These are phyloP conservation scores for Penicillium paxilli DNA, from an alignment of 495 filamentous ascomycete species.

Conservation along the genomic window DNA sequence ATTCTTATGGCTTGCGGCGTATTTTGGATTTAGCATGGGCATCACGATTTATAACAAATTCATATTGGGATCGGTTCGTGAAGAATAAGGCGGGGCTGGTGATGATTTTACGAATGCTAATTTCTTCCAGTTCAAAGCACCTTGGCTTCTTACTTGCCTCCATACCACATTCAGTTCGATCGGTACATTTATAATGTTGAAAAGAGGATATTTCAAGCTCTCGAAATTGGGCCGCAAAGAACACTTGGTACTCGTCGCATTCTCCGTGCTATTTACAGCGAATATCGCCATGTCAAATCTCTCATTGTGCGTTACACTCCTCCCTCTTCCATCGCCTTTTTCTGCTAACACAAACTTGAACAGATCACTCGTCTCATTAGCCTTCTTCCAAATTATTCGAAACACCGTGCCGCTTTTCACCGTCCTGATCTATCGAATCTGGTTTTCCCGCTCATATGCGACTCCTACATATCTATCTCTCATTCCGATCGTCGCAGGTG, in stretches of 20 bases:
- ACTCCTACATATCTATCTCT: constrained; percentile 14
- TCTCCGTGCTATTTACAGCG: constrained; percentile 16
- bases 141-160: constrained; percentile 17
- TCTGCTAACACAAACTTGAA: not conserved
- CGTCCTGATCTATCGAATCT: constrained; percentile 16
- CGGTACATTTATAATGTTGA: constrained; percentile 13
- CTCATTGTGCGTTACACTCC: constrained; percentile 5
- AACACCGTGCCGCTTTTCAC: constrained; percentile 20
- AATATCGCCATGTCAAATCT: constrained; percentile 22
- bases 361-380: constrained; percentile 17
- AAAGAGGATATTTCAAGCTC: constrained; percentile 15
- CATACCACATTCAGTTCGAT: constrained; percentile 13
- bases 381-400: constrained; percentile 21
- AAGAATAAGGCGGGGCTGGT: not conserved
- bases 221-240: constrained; percentile 9
- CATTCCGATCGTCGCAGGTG: constrained; percentile 15
- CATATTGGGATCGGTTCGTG: constrained; percentile 14
- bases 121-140: constrained; percentile 12
- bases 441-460: constrained; percentile 13
- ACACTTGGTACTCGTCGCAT: constrained; percentile 15
- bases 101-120: not conserved
- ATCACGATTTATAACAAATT: constrained; percentile 20
- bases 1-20: constrained; percentile 15
- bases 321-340: not conserved
- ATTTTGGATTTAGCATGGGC: constrained; percentile 19